Evolutionary conservation across 176 grass and related monocot species (phyloP), one percentile per base, ranked within the genome.

Genomic region (Eleusine indica): DNA sequence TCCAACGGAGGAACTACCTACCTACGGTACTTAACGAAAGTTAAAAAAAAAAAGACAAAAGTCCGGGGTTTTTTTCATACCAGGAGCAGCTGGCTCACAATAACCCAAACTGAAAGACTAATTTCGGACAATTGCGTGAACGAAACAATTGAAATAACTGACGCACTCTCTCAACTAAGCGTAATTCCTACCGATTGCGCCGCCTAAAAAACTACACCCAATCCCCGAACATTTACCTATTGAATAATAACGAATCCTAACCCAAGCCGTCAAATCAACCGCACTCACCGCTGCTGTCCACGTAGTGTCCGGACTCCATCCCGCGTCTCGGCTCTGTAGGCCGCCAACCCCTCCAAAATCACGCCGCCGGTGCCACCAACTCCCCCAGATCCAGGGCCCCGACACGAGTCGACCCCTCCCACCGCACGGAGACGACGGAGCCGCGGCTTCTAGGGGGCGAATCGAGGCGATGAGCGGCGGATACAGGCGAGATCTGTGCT

Each of bases 241-340:
- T 47, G 14, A 2, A 10, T 18, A 2, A 10, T 18, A 41, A 57
- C 35, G 54, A 66, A 74, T 6, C 37, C n/a, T 67, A 74, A 74
- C 11, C 12, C 66, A 38, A 47, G 16, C 2, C 12, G n/a, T 2
- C 49, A 39, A 80, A 81, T 68, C 61, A 22, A 81, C 42, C 22
- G 4, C 32, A 78, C 86, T 91, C 66, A 94, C 92, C 89, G 76
- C 92, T 94, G 83, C 86, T 91, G 82, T 91, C 89, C 4, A 82
- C 86, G 11, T 68, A 40, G 38, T 46, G 40, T 28, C 5, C 76
- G 72, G 84, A 91, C 11, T 82, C 73, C 92, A 94, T 94, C 38
- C 61, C 9, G 69, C 40, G 15, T 21, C 51, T 16, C 35, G 21
- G 12, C 37, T 25, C 17, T 14, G 15, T 11, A 52, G 15, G 21